Evolutionary conservation across 192 early-diverging fungal species (phyloP).

Genomic region (Gamsiella multidivaricata): DNA sequence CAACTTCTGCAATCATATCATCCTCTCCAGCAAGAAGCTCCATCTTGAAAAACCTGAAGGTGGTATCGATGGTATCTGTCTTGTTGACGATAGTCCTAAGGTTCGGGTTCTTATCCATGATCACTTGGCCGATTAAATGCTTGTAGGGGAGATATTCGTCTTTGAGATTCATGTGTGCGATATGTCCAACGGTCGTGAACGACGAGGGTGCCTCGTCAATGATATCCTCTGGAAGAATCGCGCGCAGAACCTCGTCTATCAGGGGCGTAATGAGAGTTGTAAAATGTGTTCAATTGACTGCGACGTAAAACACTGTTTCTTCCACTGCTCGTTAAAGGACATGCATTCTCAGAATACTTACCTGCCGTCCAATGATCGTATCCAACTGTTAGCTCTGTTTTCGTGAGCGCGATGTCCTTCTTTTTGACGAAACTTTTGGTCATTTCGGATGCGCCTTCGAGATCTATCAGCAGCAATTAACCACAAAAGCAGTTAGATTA

Average conservation of each 20-base stretch:
- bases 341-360: conserved; percentile 35
- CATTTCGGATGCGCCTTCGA: conserved; percentile 61
- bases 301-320: background rate
- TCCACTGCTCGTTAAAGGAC: no score
- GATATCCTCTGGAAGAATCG: conserved; percentile 84
- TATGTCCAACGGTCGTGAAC: conserved; percentile 91
- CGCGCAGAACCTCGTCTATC: conserved; percentile 91
- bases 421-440: conserved; percentile 62
- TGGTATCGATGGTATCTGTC: conserved; percentile 92
- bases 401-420: conserved; percentile 61
- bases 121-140: conserved; percentile 90
- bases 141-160: conserved; percentile 93
- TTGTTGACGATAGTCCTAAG: conserved; percentile 97
- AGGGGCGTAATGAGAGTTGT: background rate
- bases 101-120: conserved; percentile 93
- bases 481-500: background rate
- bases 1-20: conserved; percentile 88
- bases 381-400: conserved; percentile 68
- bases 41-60: conserved; percentile 97
- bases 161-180: conserved; percentile 97
- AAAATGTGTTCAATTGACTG: no score
- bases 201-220: conserved; percentile 84
- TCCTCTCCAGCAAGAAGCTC: conserved; percentile 93
- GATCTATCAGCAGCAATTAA: conserved; percentile 10
- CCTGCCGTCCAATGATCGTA: conserved; percentile 94